phyloP scores from a whole-genome alignment of 2,329 filamentous ascomycete genomes.

The Exophiala lecanii-corni region DNA sequence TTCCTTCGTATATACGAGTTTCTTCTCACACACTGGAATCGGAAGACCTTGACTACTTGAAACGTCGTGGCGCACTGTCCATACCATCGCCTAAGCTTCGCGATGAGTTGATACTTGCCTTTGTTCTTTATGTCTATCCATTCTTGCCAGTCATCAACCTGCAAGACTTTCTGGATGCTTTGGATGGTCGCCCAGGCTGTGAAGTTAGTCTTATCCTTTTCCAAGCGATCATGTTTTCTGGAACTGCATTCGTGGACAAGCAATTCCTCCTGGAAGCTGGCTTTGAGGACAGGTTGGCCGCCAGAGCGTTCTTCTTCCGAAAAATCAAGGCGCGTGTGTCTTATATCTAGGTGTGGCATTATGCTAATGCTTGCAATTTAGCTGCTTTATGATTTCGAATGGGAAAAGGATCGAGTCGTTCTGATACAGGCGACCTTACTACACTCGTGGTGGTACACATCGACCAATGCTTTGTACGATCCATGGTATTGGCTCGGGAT shows the following conservation, averaged over 20 bases:
- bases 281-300: slow-evolving; percentile 56
- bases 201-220: slow-evolving; percentile 77
- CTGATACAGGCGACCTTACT: slow-evolving; percentile 82
- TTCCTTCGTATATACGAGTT: slow-evolving; percentile 5
- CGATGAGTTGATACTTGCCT: slow-evolving; percentile 73
- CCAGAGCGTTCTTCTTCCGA: slow-evolving; percentile 74
- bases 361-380: slow-evolving; percentile 81
- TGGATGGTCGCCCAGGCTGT: slow-evolving; percentile 64
- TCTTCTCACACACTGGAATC: not conserved
- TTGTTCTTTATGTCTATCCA: slow-evolving; percentile 83
- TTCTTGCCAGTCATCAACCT: slow-evolving; percentile 80
- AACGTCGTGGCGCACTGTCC: slow-evolving; percentile 61
- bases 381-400: slow-evolving; percentile 89
- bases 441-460: slow-evolving; percentile 97
- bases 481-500: slow-evolving; percentile 97
- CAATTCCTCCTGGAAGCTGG: slow-evolving; percentile 8
- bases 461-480: slow-evolving; percentile 91
- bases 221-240: slow-evolving; percentile 91
- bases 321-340: slow-evolving; percentile 83
- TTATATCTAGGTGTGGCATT: no score
- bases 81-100: slow-evolving; percentile 67
- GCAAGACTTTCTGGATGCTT: slow-evolving; percentile 6
- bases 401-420: slow-evolving; percentile 80
- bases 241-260: slow-evolving; percentile 66
- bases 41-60: slow-evolving; percentile 5